These are phyloP conservation scores for Boletus eberwhitei DNA, from an alignment of 768 basidiomycete genomes.

Conservation along the genomic window DNA sequence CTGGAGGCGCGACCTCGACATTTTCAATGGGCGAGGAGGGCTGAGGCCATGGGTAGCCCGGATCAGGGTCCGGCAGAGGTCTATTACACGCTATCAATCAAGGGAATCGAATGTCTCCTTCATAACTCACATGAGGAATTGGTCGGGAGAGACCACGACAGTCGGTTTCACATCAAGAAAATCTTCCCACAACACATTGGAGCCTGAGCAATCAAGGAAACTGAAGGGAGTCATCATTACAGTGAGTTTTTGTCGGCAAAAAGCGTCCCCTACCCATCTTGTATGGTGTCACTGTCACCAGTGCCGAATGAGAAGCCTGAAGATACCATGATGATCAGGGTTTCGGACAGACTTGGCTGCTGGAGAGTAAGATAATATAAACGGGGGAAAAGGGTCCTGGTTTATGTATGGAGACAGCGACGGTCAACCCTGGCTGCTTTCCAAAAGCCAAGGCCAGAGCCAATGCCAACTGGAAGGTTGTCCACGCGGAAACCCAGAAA, in stretches of 20 bases:
- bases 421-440: background rate
- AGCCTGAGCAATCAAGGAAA: background rate
- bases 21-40: too few relatives aligned
- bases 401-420: background rate
- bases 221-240: background rate
- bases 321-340: background rate
- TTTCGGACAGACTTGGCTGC: too few relatives aligned
- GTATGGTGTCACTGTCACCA: background rate
- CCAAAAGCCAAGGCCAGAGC: background rate
- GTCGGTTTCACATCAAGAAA: too few relatives aligned
- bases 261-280: background rate
- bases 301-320: background rate
- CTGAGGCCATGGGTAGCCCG: background rate
- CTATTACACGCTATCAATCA: background rate
- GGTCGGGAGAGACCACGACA: background rate
- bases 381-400: too few relatives aligned
- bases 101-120: background rate
- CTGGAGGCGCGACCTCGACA: background rate
- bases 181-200: background rate
- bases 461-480: background rate
- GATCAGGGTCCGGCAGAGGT: background rate
- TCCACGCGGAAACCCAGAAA: background rate
- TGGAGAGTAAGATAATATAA: fast-evolving
- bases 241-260: background rate
- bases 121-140: background rate